phyloP scores from a whole-genome alignment of 2,329 filamentous ascomycete genomes.

The Calonectria pauciramosa region DNA sequence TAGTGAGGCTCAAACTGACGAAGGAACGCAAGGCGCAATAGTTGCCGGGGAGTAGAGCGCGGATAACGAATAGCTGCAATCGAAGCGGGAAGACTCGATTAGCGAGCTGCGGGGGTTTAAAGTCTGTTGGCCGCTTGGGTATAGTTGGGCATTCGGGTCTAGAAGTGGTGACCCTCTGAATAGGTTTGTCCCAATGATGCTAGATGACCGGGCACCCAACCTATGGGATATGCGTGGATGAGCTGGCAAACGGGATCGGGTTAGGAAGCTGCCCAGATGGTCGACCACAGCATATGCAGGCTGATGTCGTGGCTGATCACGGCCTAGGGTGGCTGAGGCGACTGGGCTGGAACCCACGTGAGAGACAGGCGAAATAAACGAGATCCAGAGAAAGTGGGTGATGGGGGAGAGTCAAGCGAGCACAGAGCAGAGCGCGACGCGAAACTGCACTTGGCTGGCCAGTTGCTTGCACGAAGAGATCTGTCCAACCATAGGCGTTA shows the following conservation, averaged over 20 bases:
- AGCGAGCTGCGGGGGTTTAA: conserved; percentile 49
- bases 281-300: conserved; percentile 72
- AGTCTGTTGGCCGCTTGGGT: conserved; percentile 54
- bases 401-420: conserved; percentile 26
- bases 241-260: conserved; percentile 70
- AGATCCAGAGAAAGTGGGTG: conserved; percentile 14
- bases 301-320: conserved; percentile 62
- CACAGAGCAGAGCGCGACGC: conserved; percentile 36
- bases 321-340: conserved; percentile 49
- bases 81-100: conserved; percentile 38
- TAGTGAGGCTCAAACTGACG: conserved; percentile 28
- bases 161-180: conserved; percentile 45
- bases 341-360: conserved; percentile 60
- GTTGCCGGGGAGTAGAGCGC: conserved; percentile 24
- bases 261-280: conserved; percentile 64
- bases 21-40: conserved; percentile 31
- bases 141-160: conserved; percentile 62
- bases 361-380: conserved; percentile 39
- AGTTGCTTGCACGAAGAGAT: conserved; percentile 44
- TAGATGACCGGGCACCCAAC: conserved; percentile 64
- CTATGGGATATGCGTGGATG: conserved; percentile 72
- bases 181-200: conserved; percentile 59
- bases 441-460: conserved; percentile 41
- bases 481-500: conserved; percentile 55
- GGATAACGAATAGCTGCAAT: conserved; percentile 43